Base-by-base conservation (phyloP, 2,329 filamentous ascomycete genomes). In the Penicillium sp. region DNA sequence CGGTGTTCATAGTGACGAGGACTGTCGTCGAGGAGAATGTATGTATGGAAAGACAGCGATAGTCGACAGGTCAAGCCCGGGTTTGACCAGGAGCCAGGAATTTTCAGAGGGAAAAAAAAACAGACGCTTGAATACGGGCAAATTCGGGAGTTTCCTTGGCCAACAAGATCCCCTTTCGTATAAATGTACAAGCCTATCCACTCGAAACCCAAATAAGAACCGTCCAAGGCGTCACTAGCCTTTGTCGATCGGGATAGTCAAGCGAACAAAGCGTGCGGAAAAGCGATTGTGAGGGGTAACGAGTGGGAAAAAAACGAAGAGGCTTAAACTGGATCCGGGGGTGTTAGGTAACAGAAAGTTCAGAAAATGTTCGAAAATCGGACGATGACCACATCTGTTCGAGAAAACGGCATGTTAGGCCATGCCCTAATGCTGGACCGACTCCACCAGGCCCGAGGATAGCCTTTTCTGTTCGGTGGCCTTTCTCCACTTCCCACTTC, bases 381-480 rank as follows among this genome's bases (percentile, higher is more conserved):
- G 45, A 48, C 45, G 26, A 30, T 48, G 45, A 48, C 45, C 30
- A 7, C 45, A 48, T 48, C 25, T n/a, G 26, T 25, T 48, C 13
- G 25, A 28, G 6, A 48, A 48, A n/a, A 48, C 30, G 30, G 30
- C 30, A 33, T 33, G 30, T 2, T 33, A 33, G 30, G 45, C 10
- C 45, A 28, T 48, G 45, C 45, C 45, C 45, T 48, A 48, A 48
- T 6, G 13, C 25, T 30, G 45, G 26, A 48, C 16, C 8, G 45
- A 48, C 45, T 30, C 45, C 45, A 30, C 45, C 13, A 6, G n/a
- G 45, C 45, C 45, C 45, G 45, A 48, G n/a, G 45, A n/a, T 48
- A 48, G 45, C 45, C 45, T 48, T 46, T 46, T 16, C 45, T 48
- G 26, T 46, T 16, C 45, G 25, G 45, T 30, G 45, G 45, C 28